Percentiles rank a stretch among this genome's conserved stretches.
Conservation (phyloP, 2,329 filamentous ascomycete genomes). For the Gnomoniopsis smithogilvyi region DNA sequence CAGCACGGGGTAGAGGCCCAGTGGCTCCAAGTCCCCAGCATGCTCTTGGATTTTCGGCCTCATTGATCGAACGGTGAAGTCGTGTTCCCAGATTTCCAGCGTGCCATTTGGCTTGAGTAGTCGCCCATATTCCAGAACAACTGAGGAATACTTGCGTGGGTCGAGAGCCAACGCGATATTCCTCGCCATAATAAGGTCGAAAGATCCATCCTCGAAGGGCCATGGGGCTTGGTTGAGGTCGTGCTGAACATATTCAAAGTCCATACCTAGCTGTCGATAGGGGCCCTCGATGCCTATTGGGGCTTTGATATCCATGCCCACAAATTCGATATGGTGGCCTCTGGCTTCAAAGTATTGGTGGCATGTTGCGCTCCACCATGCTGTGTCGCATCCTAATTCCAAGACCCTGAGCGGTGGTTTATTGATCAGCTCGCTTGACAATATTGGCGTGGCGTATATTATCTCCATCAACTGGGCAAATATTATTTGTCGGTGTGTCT, state of each 20-base stretch:
- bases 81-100: constrained; percentile 62
- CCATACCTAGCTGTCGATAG: constrained; percentile 19
- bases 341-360: constrained; percentile 22
- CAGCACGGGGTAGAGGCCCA: constrained; percentile 32
- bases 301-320: constrained; percentile 25
- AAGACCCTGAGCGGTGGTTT: constrained; percentile 53
- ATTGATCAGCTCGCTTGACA: constrained; percentile 19
- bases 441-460: constrained; percentile 48
- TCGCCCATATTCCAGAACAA: constrained; percentile 54
- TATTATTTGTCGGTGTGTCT: constrained; percentile 61
- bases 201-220: constrained; percentile 30
- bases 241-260: constrained; percentile 57
- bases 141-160: constrained; percentile 57
- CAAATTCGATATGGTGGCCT: constrained; percentile 23
- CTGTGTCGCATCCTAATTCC: constrained; percentile 61
- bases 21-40: constrained; percentile 32
- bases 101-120: constrained; percentile 58
- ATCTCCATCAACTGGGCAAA: constrained; percentile 54
- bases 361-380: constrained; percentile 52
- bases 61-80: constrained; percentile 58
- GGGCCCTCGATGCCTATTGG: neutral
- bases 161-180: constrained; percentile 37
- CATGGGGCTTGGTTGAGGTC: constrained; percentile 55
- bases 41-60: constrained; percentile 48
- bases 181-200: constrained; percentile 15